phyloP scores from a whole-genome alignment of 257 asterid genomes.

The Solanum chiquidenum region DNA sequence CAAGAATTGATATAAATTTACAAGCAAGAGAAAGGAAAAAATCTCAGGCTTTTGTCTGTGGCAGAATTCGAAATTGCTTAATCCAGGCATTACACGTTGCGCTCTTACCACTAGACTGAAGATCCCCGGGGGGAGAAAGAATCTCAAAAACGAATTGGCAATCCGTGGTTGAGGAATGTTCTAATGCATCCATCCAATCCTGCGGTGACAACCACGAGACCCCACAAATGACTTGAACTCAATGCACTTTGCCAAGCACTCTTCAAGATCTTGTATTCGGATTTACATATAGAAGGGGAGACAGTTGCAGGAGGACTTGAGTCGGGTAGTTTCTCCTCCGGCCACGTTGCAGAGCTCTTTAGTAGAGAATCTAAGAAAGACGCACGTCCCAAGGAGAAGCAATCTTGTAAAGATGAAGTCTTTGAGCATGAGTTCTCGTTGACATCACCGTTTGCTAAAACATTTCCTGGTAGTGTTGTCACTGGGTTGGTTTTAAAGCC shows the following conservation, averaged over 20 bases:
- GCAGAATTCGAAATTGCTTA: not conserved
- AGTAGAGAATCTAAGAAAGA: conserved; percentile 49
- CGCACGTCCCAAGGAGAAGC: conserved; percentile 44
- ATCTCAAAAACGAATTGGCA: conserved; percentile 57
- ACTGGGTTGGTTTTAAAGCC: conserved; percentile 57
- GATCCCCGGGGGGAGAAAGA: not conserved
- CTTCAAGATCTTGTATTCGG: conserved; percentile 64
- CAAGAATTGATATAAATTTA: not conserved
- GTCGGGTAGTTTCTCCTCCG: conserved; percentile 54
- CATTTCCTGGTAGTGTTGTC: conserved; percentile 23
- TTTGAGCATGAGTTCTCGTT: conserved; percentile 39
- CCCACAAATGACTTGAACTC: conserved; percentile 65
- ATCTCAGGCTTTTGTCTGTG: not conserved
- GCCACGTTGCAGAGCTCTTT: conserved; percentile 68
- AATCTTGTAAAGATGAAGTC: conserved; percentile 42
- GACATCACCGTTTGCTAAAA: conserved; percentile 25
- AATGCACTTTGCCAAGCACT: conserved; percentile 51
- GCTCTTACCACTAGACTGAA: not conserved
- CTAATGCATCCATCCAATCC: conserved; percentile 89
- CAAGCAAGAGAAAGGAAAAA: not conserved
- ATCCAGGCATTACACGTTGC: not conserved
- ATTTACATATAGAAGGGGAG: conserved; percentile 29
- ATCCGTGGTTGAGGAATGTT: conserved; percentile 75
- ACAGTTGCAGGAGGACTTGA: conserved; percentile 3
- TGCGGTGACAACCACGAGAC: conserved; percentile 76